Evolutionary conservation across 345 rosid genomes (phyloP).

Genomic region (Psidium guajava): DNA sequence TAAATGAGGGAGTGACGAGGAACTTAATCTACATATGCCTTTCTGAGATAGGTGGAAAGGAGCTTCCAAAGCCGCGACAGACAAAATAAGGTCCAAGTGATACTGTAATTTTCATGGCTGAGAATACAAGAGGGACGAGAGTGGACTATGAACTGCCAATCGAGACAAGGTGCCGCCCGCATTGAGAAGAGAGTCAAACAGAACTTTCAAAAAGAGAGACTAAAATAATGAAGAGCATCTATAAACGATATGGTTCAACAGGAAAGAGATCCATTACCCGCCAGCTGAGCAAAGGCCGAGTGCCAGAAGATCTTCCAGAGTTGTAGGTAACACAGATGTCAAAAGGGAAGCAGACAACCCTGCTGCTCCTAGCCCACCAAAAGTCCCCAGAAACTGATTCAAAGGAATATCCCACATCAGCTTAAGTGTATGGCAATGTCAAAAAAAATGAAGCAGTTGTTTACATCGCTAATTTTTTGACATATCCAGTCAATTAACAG

Average conservation of each 20-base stretch:
- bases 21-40: background rate
- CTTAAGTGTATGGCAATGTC: background rate
- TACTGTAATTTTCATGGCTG: background rate
- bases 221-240: background rate
- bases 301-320: slow-evolving; percentile 90
- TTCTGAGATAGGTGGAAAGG: background rate
- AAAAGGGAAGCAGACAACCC: slow-evolving; percentile 86
- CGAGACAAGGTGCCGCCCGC: background rate
- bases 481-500: background rate
- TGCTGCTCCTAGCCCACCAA: slow-evolving; percentile 90
- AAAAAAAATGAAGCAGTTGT: background rate
- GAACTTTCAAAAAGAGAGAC: background rate
- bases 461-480: background rate
- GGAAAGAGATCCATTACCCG: slow-evolving; percentile 43
- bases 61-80: background rate
- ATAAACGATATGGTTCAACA: background rate
- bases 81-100: background rate
- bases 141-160: background rate
- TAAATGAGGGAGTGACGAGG: background rate
- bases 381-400: slow-evolving; percentile 62
- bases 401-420: slow-evolving; percentile 2
- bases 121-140: background rate
- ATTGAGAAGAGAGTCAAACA: background rate
- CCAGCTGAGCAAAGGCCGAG: slow-evolving; percentile 94
- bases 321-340: slow-evolving; percentile 75